Evolutionary conservation across 2,329 filamentous ascomycete species (phyloP), one percentile per base, ranked within the genome.

Genomic region (Cylindrodendrum hubeiense): DNA sequence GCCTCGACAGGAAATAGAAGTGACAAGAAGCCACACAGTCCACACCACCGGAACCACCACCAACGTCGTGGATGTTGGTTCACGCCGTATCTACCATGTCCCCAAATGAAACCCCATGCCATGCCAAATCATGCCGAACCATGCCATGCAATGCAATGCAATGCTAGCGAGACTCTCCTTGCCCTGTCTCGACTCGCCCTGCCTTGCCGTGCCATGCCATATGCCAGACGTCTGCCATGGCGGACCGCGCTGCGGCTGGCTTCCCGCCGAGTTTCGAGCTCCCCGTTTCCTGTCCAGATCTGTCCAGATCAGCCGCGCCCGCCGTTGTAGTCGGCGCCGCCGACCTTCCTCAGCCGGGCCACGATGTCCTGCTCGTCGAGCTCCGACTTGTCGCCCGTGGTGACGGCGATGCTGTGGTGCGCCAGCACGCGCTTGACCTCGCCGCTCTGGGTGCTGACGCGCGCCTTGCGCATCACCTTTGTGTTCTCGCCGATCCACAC

Each of bases 311-410:
- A 89, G 9, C 87, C 89, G 67, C 89, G 79, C 12, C 87, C 90
- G 8, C 90, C 89, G 74, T 92, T 90, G 84, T 92, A 93, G 78
- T 92, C 90, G 17, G 90, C 90, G 33, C 90, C 90, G 60, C 90
- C 90, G 4, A 87, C 89, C 81, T 87, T 90, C 77, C 90, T 82
- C 79, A 92, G 78, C 74, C 86, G 80, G 65, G 84, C 77, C 17
- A 91, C 87, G 55, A 93, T 85, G 21, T 90, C 88, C 67, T 82
- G 80, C 79, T 90, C 87, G 19, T 87, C 85, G 60, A 93, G 77
- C 74, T 93, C 90, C 28, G 79, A 79, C 78, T 81, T 84, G 71
- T 91, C 88, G 65, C 83, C 81, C 3, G 89, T 88, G 73, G 91
- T 88, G 53, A 92, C 83, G 74, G 89, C 85, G 65, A 91, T 86